phyloP scores from a whole-genome alignment of 2,329 filamentous ascomycete species.

The Cordyceps farinosa region DNA sequence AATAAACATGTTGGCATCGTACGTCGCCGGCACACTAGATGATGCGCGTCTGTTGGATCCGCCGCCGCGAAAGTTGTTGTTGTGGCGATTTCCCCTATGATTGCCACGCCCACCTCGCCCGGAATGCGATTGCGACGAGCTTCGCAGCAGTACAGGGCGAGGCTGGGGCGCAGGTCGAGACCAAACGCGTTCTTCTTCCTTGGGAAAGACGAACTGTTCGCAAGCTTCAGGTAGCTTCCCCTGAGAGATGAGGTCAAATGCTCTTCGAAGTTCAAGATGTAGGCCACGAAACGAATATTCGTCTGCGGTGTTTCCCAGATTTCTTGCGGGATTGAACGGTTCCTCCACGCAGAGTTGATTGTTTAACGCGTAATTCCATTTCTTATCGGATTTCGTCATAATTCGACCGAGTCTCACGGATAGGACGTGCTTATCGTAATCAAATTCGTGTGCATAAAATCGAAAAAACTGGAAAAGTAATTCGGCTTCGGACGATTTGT shows the following conservation, averaged over 20 bases:
- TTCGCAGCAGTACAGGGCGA: slow-evolving; percentile 55
- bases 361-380: slow-evolving; percentile 76
- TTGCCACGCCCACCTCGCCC: slow-evolving; percentile 47
- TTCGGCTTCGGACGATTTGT: slow-evolving; percentile 77
- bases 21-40: slow-evolving; percentile 44
- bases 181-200: slow-evolving; percentile 67
- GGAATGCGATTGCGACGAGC: slow-evolving; percentile 57
- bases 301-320: slow-evolving; percentile 93
- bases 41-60: slow-evolving; percentile 51
- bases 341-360: slow-evolving; percentile 93
- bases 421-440: slow-evolving; percentile 79
- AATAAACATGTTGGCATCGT: slow-evolving; percentile 48
- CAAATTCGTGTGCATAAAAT: slow-evolving; percentile 88
- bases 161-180: slow-evolving; percentile 54
- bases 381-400: slow-evolving; percentile 78
- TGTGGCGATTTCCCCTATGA: slow-evolving; percentile 47
- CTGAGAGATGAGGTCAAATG: slow-evolving; percentile 76
- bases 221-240: slow-evolving; percentile 80
- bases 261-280: slow-evolving; percentile 82
- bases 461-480: slow-evolving; percentile 95
- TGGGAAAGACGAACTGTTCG: slow-evolving; percentile 82
- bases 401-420: slow-evolving; percentile 80
- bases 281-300: slow-evolving; percentile 90
- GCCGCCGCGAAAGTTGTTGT: slow-evolving; percentile 38
- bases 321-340: slow-evolving; percentile 85